These are phyloP conservation scores for Escallonia herrerae DNA, from an alignment of 129 eudicot species.

Conservation along the genomic window DNA sequence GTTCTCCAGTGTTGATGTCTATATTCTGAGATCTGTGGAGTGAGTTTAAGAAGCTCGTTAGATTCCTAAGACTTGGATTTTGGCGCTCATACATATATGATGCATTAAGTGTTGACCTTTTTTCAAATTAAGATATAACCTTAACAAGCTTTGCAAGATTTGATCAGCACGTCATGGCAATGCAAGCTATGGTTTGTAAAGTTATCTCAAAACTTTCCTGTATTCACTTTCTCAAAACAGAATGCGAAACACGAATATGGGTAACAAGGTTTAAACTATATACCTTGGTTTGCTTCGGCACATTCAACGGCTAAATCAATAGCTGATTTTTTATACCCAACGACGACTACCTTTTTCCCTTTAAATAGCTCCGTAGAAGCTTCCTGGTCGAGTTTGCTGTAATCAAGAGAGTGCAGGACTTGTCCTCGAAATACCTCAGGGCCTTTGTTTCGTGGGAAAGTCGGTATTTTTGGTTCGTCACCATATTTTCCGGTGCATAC, in stretches of 20 bases:
- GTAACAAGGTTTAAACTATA: neutral
- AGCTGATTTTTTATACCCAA: conserved; percentile 94
- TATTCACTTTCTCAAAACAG: too few species aligned
- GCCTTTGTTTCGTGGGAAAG: conserved; percentile 65
- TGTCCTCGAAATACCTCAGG: conserved; percentile 70
- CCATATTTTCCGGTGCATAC: conserved; percentile 93
- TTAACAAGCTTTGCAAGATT: too few species aligned
- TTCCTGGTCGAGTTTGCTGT: conserved; percentile 56
- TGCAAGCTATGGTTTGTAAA: too few species aligned
- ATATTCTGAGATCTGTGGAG: too few species aligned
- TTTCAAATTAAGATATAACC: too few species aligned
- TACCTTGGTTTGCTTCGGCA: conserved; percentile 93
- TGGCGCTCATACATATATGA: too few species aligned
- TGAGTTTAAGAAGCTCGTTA: too few species aligned
- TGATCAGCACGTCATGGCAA: too few species aligned
- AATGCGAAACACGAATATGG: neutral
- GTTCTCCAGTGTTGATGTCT: too few species aligned
- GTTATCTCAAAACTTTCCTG: too few species aligned
- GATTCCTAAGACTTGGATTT: too few species aligned
- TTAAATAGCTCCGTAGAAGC: conserved; percentile 43
- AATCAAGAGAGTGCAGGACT: conserved; percentile 80
- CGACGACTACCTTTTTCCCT: conserved; percentile 79
- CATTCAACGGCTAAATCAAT: conserved; percentile 94
- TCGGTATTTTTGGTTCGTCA: conserved; percentile 65
- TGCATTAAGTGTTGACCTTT: too few species aligned